Evolutionary conservation across 305 asterid genomes (phyloP), one percentile per base, ranked within the genome.

Genomic region (Nicotiana rustica): DNA sequence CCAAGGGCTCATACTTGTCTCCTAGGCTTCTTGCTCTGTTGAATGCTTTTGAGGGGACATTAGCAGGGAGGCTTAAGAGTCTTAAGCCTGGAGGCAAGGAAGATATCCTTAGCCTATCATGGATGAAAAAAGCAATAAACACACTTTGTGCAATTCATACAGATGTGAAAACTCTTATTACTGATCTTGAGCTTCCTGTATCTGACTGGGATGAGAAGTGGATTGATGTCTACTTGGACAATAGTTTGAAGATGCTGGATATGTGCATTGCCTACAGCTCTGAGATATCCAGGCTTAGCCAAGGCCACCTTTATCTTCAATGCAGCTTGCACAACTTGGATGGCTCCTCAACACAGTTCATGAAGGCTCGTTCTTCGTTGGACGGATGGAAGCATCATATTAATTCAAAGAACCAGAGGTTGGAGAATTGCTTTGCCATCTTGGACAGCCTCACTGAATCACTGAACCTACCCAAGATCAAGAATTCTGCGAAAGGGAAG

Each of bases 181-280:
- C 93, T 0, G 90, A 90, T 60, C 97, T 94, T 82, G 97, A 93
- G 82, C 92, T 96, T 67, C 98, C 98, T 6, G 87, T 93, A 49
- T 76, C 83, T 31, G 94, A 92, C 84, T 96, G 99, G 99, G 99
- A 96, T 79, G 95, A 91, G 82, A 94, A 96, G 85, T 96, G 99
- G 99, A 86, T 96, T 31, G 97, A 92, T 81, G 95, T 93, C 1
- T 96, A 94, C 84, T 81, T 96, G 84, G 92, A 94, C 82, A 91
- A 93, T 67, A 96, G 99, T 59, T 93, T 93, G 80, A 92, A 91
- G 85, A 83, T 96, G 81, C 91, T 96, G 25, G 99, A 96, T 83
- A 88, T 96, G 77, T 96, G 97, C 92, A 90, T 84, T 35, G 95
- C 97, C 41, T 93, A 92, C 90, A 91, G 93, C 89, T 94, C 99